Conservation (phyloP, 805 yeast genomes). For the Candida qinlingensis region DNA sequence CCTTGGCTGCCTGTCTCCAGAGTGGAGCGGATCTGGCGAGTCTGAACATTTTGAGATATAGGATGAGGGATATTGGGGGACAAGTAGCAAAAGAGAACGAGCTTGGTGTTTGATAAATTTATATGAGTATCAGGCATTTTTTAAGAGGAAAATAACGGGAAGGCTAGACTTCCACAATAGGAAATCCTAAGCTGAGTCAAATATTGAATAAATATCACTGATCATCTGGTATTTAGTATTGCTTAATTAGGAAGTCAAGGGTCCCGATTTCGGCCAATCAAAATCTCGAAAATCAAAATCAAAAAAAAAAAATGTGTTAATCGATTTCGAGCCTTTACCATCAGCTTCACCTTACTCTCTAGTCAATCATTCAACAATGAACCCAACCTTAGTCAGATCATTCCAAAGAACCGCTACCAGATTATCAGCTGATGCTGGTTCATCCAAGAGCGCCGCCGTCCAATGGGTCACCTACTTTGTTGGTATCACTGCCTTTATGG, state of each 20-base stretch:
- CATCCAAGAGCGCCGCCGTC: conserved; percentile 13
- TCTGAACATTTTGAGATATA: conserved; percentile 3
- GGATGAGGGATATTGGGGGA: neutral
- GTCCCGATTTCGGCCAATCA: too few relatives aligned
- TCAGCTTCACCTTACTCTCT: too few relatives aligned
- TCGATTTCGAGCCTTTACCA: neutral
- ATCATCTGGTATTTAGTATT: too few relatives aligned
- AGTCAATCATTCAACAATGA: conserved; percentile 13
- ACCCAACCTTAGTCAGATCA: conserved; percentile 23
- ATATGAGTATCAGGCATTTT: too few relatives aligned
- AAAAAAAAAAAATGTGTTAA: neutral
- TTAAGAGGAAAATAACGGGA: neutral
- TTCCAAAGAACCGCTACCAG: conserved; percentile 24
- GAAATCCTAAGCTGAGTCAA: neutral
- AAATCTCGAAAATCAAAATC: neutral
- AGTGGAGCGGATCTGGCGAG: conserved; percentile 1
- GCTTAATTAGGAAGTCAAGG: neutral
- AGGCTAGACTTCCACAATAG: conserved; percentile 6
- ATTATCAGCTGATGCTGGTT: conserved; percentile 15
- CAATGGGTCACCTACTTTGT: conserved; percentile 23
- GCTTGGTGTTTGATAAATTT: too few relatives aligned
- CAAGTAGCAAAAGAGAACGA: too few relatives aligned
- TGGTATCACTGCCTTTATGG: conserved; percentile 21
- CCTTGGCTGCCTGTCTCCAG: neutral
- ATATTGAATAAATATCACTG: too few relatives aligned